A percentile compares a stretch with the other conserved stretches of the same genome.
These are phyloP conservation scores for Globisporangium echinulatum DNA, from an alignment of 352 stramenopile genomes.

Conservation along the genomic window DNA sequence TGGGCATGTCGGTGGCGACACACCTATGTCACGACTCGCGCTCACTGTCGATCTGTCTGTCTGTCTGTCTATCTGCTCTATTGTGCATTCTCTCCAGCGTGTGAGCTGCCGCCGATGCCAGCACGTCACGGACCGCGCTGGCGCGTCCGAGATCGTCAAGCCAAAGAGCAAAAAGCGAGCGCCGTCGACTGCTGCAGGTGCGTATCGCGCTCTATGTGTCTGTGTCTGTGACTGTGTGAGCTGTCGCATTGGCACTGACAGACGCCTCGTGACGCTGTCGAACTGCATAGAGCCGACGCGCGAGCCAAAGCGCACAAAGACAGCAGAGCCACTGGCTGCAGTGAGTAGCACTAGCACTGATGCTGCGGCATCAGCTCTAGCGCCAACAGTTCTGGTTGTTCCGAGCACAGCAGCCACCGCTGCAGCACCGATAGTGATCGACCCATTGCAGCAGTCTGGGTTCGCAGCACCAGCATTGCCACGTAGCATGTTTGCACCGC, in stretches of 20 bases:
- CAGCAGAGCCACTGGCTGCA: background rate
- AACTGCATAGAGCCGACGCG: no score
- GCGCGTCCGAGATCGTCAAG: conserved; percentile 44
- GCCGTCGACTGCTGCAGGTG: background rate
- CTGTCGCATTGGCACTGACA: no score
- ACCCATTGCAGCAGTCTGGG: background rate
- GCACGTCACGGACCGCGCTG: conserved; percentile 35
- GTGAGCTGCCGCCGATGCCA: conserved; percentile 50
- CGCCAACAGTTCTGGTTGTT: no score
- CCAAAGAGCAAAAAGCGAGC: conserved; percentile 41
- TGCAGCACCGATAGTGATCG: background rate
- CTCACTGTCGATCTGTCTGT: background rate
- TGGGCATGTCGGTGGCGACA: no score
- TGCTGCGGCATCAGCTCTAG: no score
- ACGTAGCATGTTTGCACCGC: conserved; percentile 39
- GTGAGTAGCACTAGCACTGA: background rate
- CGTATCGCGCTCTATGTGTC: background rate
- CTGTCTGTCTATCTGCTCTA: no score
- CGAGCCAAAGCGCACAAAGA: conserved; percentile 25
- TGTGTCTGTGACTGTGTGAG: background rate
- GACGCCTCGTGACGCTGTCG: no score
- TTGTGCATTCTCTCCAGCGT: conserved; percentile 18
- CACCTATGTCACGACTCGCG: no score
- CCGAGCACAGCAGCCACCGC: no score
- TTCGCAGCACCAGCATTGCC: conserved; percentile 1